phyloP scores from a whole-genome alignment of 2,329 filamentous ascomycete genomes.

The Elsinoe ampelina region DNA sequence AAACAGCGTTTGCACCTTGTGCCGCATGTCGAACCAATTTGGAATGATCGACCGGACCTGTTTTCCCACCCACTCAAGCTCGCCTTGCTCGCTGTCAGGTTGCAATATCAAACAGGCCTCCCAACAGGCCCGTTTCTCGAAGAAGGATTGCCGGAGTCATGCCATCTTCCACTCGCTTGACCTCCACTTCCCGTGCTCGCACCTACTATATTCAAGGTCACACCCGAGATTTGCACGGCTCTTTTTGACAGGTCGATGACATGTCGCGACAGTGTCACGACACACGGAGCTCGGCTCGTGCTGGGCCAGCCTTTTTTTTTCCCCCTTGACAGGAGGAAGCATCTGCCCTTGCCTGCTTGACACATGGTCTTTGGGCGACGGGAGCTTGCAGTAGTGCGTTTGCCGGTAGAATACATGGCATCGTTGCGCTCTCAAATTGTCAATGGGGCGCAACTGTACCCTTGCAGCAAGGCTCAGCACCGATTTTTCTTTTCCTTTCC shows the following conservation, averaged over 20 bases:
- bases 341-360: constrained; percentile 7
- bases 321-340: constrained; percentile 1
- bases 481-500: constrained; percentile 7
- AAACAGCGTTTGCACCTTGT: constrained; percentile 5
- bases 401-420: constrained; percentile 5
- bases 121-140: not conserved
- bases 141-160: not conserved
- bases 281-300: constrained; percentile 4
- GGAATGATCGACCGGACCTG: constrained; percentile 11
- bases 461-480: not conserved
- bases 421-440: constrained; percentile 9
- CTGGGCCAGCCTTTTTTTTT: not conserved
- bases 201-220: constrained; percentile 5
- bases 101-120: constrained; percentile 5
- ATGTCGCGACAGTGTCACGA: constrained; percentile 5
- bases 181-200: not conserved
- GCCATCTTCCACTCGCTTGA: not conserved
- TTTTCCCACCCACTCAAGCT: constrained; percentile 12
- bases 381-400: constrained; percentile 7
- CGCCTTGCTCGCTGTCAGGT: not conserved
- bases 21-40: constrained; percentile 2
- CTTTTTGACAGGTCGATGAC: constrained; percentile 6
- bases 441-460: constrained; percentile 7
- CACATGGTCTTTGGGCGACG: constrained; percentile 6
- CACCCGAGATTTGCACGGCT: constrained; percentile 11